Evolutionary conservation across 257 asterid species (phyloP).

Genomic region (Mitragyna speciosa): DNA sequence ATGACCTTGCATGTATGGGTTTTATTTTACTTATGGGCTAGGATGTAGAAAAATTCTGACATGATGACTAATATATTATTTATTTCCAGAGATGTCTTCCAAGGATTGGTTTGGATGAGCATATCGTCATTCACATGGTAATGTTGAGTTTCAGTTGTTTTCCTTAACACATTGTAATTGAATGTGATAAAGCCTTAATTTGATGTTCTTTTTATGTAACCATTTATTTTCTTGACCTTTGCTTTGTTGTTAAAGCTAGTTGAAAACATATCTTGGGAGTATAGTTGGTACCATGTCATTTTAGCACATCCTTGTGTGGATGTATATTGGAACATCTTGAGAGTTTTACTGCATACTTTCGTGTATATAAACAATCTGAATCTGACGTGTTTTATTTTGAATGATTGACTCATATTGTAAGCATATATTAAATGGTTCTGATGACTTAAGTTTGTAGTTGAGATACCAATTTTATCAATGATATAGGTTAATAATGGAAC

Average conservation of each 20-base stretch:
- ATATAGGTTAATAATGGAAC: too few species aligned
- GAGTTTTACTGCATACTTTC: too few species aligned
- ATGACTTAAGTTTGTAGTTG: too few species aligned
- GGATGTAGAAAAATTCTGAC: background rate
- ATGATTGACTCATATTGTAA: too few species aligned
- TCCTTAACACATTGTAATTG: background rate
- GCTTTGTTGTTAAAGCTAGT: background rate
- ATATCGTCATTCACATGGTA: constrained; percentile 90
- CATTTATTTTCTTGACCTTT: background rate
- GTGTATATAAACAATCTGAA: too few species aligned
- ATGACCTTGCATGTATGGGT: background rate
- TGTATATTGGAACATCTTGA: too few species aligned
- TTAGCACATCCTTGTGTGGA: background rate
- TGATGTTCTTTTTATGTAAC: background rate
- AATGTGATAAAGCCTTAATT: background rate
- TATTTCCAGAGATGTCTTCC: constrained; percentile 84
- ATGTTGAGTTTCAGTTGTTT: constrained; percentile 9
- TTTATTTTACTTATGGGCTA: background rate
- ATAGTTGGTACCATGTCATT: background rate
- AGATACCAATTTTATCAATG: too few species aligned
- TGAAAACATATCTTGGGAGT: background rate
- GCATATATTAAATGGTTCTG: too few species aligned
- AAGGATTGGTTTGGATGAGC: constrained; percentile 88
- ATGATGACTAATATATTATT: constrained; percentile 18
- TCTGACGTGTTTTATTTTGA: too few species aligned